These are phyloP conservation scores for Monosporozyma yasuniensis DNA, from an alignment of 805 yeast genomes.

Conservation along the genomic window DNA sequence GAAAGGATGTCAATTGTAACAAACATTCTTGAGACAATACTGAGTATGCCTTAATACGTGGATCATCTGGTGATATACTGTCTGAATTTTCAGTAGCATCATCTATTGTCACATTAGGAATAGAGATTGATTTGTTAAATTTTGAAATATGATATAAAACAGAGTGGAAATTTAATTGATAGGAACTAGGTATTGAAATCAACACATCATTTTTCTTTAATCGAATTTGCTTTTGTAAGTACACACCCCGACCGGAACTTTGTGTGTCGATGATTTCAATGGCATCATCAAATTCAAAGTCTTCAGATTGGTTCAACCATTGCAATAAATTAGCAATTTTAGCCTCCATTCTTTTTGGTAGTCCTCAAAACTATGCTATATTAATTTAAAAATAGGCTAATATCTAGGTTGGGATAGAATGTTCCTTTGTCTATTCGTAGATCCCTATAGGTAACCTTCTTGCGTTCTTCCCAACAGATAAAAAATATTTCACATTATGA, in stretches of 20 bases:
- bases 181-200: constrained; percentile 48
- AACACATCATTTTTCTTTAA: constrained; percentile 38
- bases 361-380: neutral
- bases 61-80: constrained; percentile 11
- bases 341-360: constrained; percentile 9
- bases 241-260: constrained; percentile 57
- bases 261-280: constrained; percentile 35
- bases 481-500: neutral
- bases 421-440: too few relatives aligned
- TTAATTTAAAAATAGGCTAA: too few relatives aligned
- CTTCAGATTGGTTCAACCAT: constrained; percentile 29
- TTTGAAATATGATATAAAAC: constrained; percentile 37
- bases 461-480: too few relatives aligned
- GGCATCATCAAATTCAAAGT: constrained; percentile 32
- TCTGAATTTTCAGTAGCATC: neutral
- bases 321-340: constrained; percentile 16
- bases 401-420: too few relatives aligned
- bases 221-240: constrained; percentile 27
- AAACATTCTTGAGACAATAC: constrained; percentile 30
- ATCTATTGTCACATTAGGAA: constrained; percentile 9
- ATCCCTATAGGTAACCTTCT: too few relatives aligned
- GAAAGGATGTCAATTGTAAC: constrained; percentile 46
- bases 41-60: constrained; percentile 28
- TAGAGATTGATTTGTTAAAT: constrained; percentile 22
- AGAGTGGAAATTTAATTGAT: constrained; percentile 50